phyloP scores from a whole-genome alignment of 352 stramenopile species.

The Phytophthora pinifolia region DNA sequence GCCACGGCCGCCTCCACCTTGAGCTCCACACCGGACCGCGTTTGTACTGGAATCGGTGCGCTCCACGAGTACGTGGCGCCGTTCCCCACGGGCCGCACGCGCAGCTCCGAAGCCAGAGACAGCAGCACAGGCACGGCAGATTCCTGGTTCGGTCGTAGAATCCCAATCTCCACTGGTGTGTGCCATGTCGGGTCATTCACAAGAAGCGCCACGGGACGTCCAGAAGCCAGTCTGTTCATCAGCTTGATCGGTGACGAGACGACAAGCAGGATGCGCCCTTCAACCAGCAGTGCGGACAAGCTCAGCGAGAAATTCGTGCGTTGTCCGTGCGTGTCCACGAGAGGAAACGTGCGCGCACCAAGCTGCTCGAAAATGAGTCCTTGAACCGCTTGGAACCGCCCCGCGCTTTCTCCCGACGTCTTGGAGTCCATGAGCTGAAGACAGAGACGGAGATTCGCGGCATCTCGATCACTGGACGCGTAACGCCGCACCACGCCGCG shows the following conservation, averaged over 20 bases:
- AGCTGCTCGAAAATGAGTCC: constrained; percentile 84
- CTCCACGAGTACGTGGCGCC: constrained; percentile 57
- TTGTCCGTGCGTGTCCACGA: constrained; percentile 52
- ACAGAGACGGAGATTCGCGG: constrained; percentile 58
- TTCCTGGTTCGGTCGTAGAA: constrained; percentile 55
- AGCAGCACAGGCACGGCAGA: constrained; percentile 71
- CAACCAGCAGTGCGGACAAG: constrained; percentile 65
- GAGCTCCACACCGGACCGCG: constrained; percentile 51
- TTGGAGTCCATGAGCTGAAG: constrained; percentile 57
- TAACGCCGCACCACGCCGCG: constrained; percentile 75
- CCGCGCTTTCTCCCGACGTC: constrained; percentile 1
- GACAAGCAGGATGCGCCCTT: constrained; percentile 76
- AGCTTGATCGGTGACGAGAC: constrained; percentile 83
- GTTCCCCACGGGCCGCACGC: constrained; percentile 53
- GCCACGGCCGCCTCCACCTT: constrained; percentile 61
- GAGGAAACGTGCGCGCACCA: constrained; percentile 58
- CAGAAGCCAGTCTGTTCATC: constrained; percentile 62
- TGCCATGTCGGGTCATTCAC: constrained; percentile 82
- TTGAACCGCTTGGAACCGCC: constrained; percentile 65
- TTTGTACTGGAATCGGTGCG: constrained; percentile 77
- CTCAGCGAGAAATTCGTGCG: constrained; percentile 64
- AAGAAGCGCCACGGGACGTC: constrained; percentile 62
- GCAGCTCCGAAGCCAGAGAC: constrained; percentile 68
- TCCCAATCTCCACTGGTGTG: constrained; percentile 68
- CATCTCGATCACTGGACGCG: constrained; percentile 53